A percentile compares a stretch with the other conserved stretches of the same genome.
phyloP scores from a whole-genome alignment of 805 yeast genomes.

The Ogataea pignaliae region DNA sequence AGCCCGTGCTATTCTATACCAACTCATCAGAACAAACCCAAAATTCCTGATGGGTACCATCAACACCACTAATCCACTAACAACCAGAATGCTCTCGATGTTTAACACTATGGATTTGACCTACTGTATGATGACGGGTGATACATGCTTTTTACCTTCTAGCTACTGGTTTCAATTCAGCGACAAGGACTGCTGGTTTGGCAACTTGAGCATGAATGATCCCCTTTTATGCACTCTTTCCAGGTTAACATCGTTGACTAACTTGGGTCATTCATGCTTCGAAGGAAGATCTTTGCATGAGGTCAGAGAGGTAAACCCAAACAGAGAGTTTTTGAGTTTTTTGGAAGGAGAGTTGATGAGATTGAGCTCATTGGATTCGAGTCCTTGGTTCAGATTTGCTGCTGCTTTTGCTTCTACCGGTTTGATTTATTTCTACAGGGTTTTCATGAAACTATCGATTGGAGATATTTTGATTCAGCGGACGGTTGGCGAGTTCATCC shows the following conservation, averaged over 20 bases:
- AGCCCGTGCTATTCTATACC: conserved; percentile 20
- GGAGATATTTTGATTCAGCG: conserved; percentile 12
- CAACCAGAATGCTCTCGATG: conserved; percentile 21
- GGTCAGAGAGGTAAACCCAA: too few species aligned
- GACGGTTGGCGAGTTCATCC: conserved; percentile 13
- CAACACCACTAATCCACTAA: conserved; percentile 5
- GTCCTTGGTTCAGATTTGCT: conserved; percentile 18
- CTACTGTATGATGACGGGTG: conserved; percentile 20
- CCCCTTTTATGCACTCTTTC: conserved; percentile 30
- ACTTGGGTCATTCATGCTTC: conserved; percentile 7
- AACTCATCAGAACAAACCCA: conserved; percentile 9
- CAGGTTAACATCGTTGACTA: conserved; percentile 14
- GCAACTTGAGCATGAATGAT: conserved; percentile 19
- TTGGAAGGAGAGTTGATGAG: background rate
- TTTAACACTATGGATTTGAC: conserved; percentile 27
- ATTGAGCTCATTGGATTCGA: background rate
- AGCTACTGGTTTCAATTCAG: conserved; percentile 19
- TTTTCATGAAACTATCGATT: conserved; percentile 5
- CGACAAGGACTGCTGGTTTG: conserved; percentile 27
- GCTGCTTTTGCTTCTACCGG: conserved; percentile 23
- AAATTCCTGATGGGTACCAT: conserved; percentile 6
- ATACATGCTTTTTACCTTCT: conserved; percentile 15
- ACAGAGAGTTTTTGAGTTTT: background rate
- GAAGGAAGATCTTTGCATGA: background rate
- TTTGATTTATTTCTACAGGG: conserved; percentile 19